Conservation (phyloP, 345 rosid genomes). For the Populus deltoides region DNA sequence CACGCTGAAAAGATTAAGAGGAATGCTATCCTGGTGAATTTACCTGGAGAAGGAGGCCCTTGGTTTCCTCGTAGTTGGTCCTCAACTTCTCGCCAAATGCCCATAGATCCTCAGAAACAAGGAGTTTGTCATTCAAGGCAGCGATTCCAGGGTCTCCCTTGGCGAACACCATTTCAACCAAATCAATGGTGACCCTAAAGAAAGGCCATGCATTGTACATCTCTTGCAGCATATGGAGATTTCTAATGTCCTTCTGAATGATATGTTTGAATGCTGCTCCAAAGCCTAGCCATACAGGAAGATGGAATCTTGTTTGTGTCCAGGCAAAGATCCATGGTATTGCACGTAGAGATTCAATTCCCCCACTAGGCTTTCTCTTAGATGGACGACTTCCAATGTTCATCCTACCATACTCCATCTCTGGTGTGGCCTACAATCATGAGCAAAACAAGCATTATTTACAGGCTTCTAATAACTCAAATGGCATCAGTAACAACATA, state of each 20-base stretch:
- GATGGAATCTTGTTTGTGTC: slow-evolving; percentile 98
- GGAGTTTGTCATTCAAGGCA: slow-evolving; percentile 77
- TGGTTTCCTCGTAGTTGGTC: slow-evolving; percentile 73
- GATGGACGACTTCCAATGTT: slow-evolving; percentile 98
- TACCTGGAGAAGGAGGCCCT: slow-evolving; percentile 86
- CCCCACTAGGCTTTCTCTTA: slow-evolving; percentile 92
- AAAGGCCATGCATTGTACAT: slow-evolving; percentile 97
- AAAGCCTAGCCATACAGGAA: slow-evolving; percentile 97
- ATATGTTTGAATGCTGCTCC: slow-evolving; percentile 81
- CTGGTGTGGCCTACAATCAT: slow-evolving; percentile 86
- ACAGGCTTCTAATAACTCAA: slow-evolving; percentile 3
- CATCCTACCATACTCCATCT: slow-evolving; percentile 95
- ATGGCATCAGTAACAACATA: neutral
- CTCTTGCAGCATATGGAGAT: slow-evolving; percentile 76
- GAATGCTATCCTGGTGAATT: slow-evolving; percentile 9
- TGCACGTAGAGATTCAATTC: slow-evolving; percentile 93
- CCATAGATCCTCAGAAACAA: slow-evolving; percentile 78
- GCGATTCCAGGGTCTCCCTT: slow-evolving; percentile 97
- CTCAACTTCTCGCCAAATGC: slow-evolving; percentile 72
- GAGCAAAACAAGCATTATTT: slow-evolving; percentile 10
- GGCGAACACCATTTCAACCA: slow-evolving; percentile 98
- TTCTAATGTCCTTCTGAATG: slow-evolving; percentile 62
- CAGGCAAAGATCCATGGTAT: slow-evolving; percentile 99
- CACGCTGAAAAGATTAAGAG: neutral
- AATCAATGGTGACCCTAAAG: slow-evolving; percentile 89